phyloP scores from a whole-genome alignment of 2,329 filamentous ascomycete species.

The Alternaria sp. region DNA sequence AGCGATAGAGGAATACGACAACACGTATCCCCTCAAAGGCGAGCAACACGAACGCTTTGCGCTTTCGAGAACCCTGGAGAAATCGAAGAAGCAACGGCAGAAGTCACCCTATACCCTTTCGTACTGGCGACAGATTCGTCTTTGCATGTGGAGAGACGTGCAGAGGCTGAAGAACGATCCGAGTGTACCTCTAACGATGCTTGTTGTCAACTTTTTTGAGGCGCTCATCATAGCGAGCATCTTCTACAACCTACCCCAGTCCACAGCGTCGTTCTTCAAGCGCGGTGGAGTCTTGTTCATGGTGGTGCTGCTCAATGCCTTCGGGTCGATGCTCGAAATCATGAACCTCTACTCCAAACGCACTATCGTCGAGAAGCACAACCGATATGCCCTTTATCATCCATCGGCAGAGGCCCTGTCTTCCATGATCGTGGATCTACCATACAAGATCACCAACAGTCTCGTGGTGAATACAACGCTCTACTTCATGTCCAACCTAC shows the following conservation, averaged over 20 bases:
- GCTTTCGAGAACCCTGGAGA: constrained; percentile 52
- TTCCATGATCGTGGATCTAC: constrained; percentile 52
- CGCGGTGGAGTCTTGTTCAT: constrained; percentile 76
- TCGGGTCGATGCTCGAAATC: constrained; percentile 61
- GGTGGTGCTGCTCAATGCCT: constrained; percentile 80
- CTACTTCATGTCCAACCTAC: constrained; percentile 55
- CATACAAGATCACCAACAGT: constrained; percentile 52
- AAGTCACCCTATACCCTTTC: constrained; percentile 62
- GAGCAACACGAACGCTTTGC: constrained; percentile 43
- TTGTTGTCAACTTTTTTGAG: constrained; percentile 73
- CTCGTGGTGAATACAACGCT: constrained; percentile 50
- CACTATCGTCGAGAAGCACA: constrained; percentile 83
- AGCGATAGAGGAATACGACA: constrained; percentile 55
- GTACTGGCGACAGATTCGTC: constrained; percentile 26
- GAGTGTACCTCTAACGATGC: constrained; percentile 66
- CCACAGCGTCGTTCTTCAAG: constrained; percentile 60
- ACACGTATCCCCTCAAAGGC: constrained; percentile 53
- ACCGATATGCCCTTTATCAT: constrained; percentile 83
- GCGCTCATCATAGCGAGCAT: constrained; percentile 77
- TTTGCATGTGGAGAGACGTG: constrained; percentile 7
- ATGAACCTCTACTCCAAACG: constrained; percentile 80
- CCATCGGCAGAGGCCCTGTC: constrained; percentile 77
- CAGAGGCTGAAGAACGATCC: constrained; percentile 28
- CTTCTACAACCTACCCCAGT: constrained; percentile 70
- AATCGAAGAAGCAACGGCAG: constrained; percentile 56